Base-by-base conservation (phyloP, 306 rosid species). In the Gynostemma pentaphyllum region DNA sequence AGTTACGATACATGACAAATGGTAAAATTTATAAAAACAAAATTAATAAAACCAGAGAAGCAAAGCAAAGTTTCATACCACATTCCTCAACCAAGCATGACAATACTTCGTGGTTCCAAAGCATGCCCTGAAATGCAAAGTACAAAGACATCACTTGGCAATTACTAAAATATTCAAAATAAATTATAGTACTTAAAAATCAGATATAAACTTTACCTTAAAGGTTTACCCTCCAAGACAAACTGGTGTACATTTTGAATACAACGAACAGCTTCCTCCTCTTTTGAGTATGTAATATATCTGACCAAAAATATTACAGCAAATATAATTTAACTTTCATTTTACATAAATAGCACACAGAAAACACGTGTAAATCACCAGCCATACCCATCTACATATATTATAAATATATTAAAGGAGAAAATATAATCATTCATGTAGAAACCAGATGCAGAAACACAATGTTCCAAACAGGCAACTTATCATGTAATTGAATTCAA, bases 231-330 rank as follows among this genome's bases (percentile, higher is more conserved):
- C 41, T 94, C 99, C 95, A 94, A 80, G 68, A 89, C 74, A 85
- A 89, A 94, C 75, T 96, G 97, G 83, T 94, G 97, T 80, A 94
- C 97, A 82, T 87, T 84, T 81, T 94, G 99, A 79, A 94, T 94
- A 75, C 99, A 94, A 23, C 95, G 95, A 83, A 94, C 75, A 2
- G 97, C 97, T 78, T 94, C 99, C 30, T 89, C 97, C 76, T 94
- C 99, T 75, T 78, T 94, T 16, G 87, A 76, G 76, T 89, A 94
- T 49, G 99, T 94, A 79, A 94, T 94, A 89, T 94, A 94, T 86
- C 99, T 94, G 85, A 45, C n/a, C 59, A 70, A 49, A 60, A 61
- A 36, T 47, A 9, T 15, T 12, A 52, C 45, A 29, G 13, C 5
- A 21, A 64, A 46, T 24, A 26, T 45, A 45, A 45, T 14, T 4